Evolutionary conservation across 164 flowering plant species (phyloP).

Genomic region (Santalum album): DNA sequence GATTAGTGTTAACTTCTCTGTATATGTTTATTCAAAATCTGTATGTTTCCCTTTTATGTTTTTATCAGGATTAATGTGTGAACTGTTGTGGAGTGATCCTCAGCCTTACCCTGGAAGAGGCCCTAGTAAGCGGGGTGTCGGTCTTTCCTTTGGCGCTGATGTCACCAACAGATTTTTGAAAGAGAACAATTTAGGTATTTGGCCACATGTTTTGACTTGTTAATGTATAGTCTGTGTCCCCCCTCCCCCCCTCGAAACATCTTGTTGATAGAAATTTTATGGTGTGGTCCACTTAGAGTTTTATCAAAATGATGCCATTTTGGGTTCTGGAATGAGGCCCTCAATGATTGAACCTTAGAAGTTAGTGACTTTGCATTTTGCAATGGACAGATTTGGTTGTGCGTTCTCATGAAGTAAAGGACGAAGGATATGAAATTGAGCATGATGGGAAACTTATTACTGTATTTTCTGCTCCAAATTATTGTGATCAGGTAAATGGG

Average conservation of each 20-base stretch:
- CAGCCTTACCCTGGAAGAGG: slow-evolving; percentile 89
- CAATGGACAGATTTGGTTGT: slow-evolving; percentile 65
- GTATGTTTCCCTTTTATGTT: not conserved
- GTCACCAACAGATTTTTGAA: slow-evolving; percentile 85
- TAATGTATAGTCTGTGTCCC: no score
- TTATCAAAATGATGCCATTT: no score
- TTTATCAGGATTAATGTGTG: slow-evolving; percentile 88
- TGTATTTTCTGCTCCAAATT: slow-evolving; percentile 98
- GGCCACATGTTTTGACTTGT: no score
- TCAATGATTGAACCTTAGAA: not conserved
- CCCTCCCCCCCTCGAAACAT: no score
- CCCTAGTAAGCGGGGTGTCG: slow-evolving; percentile 98
- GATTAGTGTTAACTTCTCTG: no score
- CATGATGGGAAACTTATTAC: slow-evolving; percentile 96
- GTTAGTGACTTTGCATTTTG: slow-evolving; percentile 3
- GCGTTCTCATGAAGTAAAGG: slow-evolving; percentile 96
- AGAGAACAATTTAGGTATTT: slow-evolving; percentile 77
- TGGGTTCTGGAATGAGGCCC: no score
- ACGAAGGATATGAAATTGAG: slow-evolving; percentile 95
- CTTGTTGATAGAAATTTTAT: no score
- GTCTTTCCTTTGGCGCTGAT: slow-evolving; percentile 91
- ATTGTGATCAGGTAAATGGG: slow-evolving; percentile 93
- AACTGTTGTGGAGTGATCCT: slow-evolving; percentile 98
- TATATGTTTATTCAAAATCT: not conserved
- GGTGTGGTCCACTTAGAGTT: no score